Percentiles rank a stretch among this genome's conserved stretches.
These are phyloP conservation scores for Aureobasidium musti DNA, from an alignment of 2,329 filamentous ascomycete genomes.

Conservation along the genomic window DNA sequence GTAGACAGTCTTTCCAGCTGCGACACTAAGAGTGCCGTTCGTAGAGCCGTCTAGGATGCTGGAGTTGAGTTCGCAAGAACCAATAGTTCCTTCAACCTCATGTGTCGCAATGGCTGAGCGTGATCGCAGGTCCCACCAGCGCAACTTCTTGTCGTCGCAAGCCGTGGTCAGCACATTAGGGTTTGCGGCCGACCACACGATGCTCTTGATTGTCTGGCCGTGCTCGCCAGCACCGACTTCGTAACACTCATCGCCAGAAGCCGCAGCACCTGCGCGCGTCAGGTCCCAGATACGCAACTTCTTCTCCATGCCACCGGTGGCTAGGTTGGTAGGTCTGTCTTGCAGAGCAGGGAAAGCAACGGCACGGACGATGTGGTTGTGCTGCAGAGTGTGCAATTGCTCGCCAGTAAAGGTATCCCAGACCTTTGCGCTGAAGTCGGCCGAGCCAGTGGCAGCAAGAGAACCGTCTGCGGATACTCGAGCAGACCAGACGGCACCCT, in stretches of 20 bases:
- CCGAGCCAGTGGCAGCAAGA: slow-evolving; percentile 88
- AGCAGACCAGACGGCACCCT: slow-evolving; percentile 96
- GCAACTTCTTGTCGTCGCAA: slow-evolving; percentile 83
- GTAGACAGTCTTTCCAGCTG: slow-evolving; percentile 91
- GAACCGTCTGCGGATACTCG: slow-evolving; percentile 84
- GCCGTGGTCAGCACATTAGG: slow-evolving; percentile 88
- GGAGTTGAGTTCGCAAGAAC: slow-evolving; percentile 84
- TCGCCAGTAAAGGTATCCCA: slow-evolving; percentile 98
- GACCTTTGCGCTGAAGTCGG: slow-evolving; percentile 88
- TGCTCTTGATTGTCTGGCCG: slow-evolving; percentile 87
- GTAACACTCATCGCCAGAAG: slow-evolving; percentile 50
- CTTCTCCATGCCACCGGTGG: slow-evolving; percentile 94
- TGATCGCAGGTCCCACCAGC: slow-evolving; percentile 89
- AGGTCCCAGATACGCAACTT: slow-evolving; percentile 94
- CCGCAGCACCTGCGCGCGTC: slow-evolving; percentile 58
- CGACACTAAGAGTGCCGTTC: slow-evolving; percentile 76
- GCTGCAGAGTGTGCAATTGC: slow-evolving; percentile 79
- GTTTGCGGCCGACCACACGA: slow-evolving; percentile 82
- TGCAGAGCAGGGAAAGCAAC: slow-evolving; percentile 74
- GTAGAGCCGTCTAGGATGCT: slow-evolving; percentile 60
- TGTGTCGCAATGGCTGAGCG: slow-evolving; percentile 74
- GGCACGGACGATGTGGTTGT: slow-evolving; percentile 92
- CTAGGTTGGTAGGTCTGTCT: slow-evolving; percentile 70
- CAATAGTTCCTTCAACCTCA: slow-evolving; percentile 79
- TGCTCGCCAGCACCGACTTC: slow-evolving; percentile 88